phyloP scores from a whole-genome alignment of 768 basidiomycete species.

The Rhodotorula kratochvilovae region DNA sequence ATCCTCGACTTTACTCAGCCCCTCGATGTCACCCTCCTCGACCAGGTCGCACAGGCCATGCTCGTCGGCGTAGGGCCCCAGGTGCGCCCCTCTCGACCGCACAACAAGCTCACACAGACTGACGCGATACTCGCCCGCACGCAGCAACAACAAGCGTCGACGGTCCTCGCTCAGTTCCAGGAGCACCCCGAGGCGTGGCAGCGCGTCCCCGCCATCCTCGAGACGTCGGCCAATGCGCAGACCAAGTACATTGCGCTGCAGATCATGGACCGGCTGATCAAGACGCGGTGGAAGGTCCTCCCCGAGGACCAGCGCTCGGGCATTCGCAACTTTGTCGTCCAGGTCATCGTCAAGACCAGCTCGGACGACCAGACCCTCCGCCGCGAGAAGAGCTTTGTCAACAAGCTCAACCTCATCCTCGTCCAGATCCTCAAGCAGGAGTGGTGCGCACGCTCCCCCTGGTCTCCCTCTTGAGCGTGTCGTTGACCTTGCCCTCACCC shows the following conservation, averaged over 20 bases:
- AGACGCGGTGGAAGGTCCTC: constrained; percentile 89
- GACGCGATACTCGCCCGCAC: neutral
- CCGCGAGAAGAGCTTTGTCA: constrained; percentile 88
- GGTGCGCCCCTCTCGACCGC: constrained; percentile 52
- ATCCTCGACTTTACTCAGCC: constrained; percentile 55
- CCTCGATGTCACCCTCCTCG: constrained; percentile 86
- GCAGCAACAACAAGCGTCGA: constrained; percentile 93
- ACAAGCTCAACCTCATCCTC: constrained; percentile 92
- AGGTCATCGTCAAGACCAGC: constrained; percentile 75
- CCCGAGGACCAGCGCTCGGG: constrained; percentile 90
- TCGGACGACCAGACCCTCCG: constrained; percentile 75
- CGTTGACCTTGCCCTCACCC: no score
- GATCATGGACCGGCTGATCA: constrained; percentile 91
- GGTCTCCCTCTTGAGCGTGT: no score
- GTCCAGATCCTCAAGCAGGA: constrained; percentile 99
- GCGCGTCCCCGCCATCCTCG: constrained; percentile 87
- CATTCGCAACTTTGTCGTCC: constrained; percentile 94
- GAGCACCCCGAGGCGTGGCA: constrained; percentile 97
- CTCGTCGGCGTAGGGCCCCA: constrained; percentile 79
- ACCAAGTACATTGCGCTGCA: constrained; percentile 90
- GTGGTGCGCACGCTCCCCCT: constrained; percentile 55
- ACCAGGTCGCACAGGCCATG: constrained; percentile 87
- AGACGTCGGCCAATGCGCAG: constrained; percentile 75
- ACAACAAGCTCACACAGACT: neutral
- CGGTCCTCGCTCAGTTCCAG: constrained; percentile 89